Conservation (phyloP, 106 monocot genomes). For the Posidonia australis region DNA sequence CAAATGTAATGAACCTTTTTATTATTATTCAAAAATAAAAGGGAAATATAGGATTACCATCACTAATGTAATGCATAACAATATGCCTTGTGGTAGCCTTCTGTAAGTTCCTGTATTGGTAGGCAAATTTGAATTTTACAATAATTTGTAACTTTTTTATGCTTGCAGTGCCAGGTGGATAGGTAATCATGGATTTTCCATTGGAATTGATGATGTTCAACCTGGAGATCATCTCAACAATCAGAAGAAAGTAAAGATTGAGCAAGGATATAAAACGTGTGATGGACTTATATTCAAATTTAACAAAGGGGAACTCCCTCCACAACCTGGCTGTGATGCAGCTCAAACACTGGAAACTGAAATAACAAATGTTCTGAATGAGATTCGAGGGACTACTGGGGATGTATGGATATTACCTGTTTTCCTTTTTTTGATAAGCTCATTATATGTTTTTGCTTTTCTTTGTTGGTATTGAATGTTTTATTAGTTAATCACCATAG, state of each 20-base stretch:
- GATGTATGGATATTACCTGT: slow-evolving; percentile 44
- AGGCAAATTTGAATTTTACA: too few relatives aligned
- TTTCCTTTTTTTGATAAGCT: neutral
- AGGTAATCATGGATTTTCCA: slow-evolving; percentile 98
- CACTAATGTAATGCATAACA: too few relatives aligned
- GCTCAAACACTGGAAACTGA: slow-evolving; percentile 69
- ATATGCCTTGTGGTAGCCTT: too few relatives aligned
- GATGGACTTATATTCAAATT: slow-evolving; percentile 47
- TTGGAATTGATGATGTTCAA: slow-evolving; percentile 94
- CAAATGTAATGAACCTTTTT: too few relatives aligned
- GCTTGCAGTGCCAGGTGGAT: slow-evolving; percentile 90
- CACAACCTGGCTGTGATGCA: slow-evolving; percentile 61
- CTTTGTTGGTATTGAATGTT: too few relatives aligned
- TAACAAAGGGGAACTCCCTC: slow-evolving; percentile 36
- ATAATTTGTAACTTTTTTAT: neutral
- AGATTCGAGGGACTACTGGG: slow-evolving; percentile 58
- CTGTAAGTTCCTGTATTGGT: too few relatives aligned
- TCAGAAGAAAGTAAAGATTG: slow-evolving; percentile 56
- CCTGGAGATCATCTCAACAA: slow-evolving; percentile 59
- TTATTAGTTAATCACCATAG: too few relatives aligned
- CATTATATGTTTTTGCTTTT: neutral
- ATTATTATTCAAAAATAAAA: too few relatives aligned
- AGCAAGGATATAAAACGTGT: slow-evolving; percentile 61
- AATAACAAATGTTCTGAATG: slow-evolving; percentile 58
- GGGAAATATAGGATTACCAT: too few relatives aligned